Conservation (phyloP, 805 yeast species). For the Yarrowia yakushimensis region DNA sequence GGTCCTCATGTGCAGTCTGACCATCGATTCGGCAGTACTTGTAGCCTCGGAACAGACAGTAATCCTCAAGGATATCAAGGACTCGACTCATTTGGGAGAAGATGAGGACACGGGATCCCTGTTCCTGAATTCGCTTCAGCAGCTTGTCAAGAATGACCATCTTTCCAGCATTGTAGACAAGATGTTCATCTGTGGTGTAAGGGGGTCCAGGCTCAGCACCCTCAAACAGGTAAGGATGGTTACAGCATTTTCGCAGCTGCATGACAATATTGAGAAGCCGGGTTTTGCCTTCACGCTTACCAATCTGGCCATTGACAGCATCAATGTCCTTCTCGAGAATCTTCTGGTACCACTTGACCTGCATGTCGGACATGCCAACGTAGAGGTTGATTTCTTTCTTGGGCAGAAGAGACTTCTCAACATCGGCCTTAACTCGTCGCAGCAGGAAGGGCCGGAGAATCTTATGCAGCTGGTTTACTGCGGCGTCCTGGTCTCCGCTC, state of each 20-base stretch:
- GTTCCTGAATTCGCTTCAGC: slow-evolving; percentile 61
- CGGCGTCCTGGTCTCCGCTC: slow-evolving; percentile 55
- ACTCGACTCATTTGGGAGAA: slow-evolving; percentile 92
- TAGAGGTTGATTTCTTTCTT: slow-evolving; percentile 86
- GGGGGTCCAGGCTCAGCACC: slow-evolving; percentile 99
- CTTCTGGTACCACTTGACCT: slow-evolving; percentile 82
- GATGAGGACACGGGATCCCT: slow-evolving; percentile 86
- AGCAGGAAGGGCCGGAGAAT: slow-evolving; percentile 82
- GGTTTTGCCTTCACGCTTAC: slow-evolving; percentile 82
- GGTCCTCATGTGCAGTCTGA: slow-evolving; percentile 86
- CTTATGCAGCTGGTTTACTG: slow-evolving; percentile 79
- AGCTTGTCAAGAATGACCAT: slow-evolving; percentile 87
- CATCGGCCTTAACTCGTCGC: slow-evolving; percentile 89
- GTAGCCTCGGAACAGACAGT: slow-evolving; percentile 78
- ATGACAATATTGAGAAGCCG: slow-evolving; percentile 87
- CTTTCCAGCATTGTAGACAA: slow-evolving; percentile 81
- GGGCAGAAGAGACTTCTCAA: slow-evolving; percentile 84
- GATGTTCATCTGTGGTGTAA: slow-evolving; percentile 89
- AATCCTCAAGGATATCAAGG: slow-evolving; percentile 87
- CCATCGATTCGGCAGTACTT: slow-evolving; percentile 94
- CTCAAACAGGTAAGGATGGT: slow-evolving; percentile 93
- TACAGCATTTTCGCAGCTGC: slow-evolving; percentile 95
- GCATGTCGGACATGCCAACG: slow-evolving; percentile 97
- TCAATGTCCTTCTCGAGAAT: slow-evolving; percentile 88
- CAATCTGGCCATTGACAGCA: slow-evolving; percentile 90